Evolutionary conservation across 495 filamentous ascomycete species (phyloP), one percentile per base, ranked within the genome.

Genomic region (Penicillium cataractarum): DNA sequence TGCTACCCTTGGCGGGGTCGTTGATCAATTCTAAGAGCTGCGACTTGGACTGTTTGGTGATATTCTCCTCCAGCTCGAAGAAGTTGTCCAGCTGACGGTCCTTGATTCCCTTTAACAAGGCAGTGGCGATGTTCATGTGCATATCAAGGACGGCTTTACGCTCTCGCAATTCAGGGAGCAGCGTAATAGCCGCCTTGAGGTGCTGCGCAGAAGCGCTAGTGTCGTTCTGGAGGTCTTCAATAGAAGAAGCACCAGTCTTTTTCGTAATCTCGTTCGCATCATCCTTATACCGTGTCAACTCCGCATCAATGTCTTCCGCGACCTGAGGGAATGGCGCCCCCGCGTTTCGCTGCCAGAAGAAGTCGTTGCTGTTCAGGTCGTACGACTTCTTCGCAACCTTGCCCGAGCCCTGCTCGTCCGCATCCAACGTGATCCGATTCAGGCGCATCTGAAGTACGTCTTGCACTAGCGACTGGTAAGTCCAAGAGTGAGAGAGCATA

Each of bases 401-500:
- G 17, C 82, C 79, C 2, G 91, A 87, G 59, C 91, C 88, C 31
- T 80, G 78, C 58, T 95, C 90, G 59, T 97, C 94, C 17, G 87
- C 80, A 66, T 97, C 92, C 42, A 99, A 86, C 4, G 92, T 97
- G 70, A 99, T 97, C n/a, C 93, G 89, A 66, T 98, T 99, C 50
- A 98, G 83, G 63, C 89, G 90, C 92, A 96, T 96, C 40, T 90
- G 87, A 59, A 98, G 87, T 8, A 99, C 90, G 76, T 99, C 96
- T 64, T 97, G 90, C 32, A 97, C 92, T 19, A 99, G 83, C 1
- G 93, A 97, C 71, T 98, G 95, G 70, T 99, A 99, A 4, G 93
- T 97, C 95, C 95, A 99, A 2, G 93, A 97, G 76, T 99, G 95
- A 24, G 93, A 97, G 1, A 98, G 83, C 96, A 98, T 98, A n/a